Evolutionary conservation across 352 stramenopile genomes (phyloP), one percentile per base, ranked within the genome.

Genomic region (Paralagenidium karlingii): DNA sequence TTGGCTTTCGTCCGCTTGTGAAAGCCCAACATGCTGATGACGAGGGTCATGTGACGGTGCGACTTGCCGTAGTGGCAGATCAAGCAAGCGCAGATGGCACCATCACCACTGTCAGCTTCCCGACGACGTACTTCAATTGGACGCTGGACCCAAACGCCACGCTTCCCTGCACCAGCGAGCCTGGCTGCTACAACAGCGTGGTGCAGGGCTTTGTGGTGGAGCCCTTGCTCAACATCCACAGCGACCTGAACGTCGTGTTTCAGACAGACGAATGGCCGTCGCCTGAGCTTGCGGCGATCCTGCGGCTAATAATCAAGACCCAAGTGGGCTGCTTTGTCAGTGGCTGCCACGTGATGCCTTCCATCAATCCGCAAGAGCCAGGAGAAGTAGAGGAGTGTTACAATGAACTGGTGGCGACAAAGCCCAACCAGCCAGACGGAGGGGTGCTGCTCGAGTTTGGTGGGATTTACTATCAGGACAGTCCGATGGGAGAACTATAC

Each of bases 321-420:
- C 64, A 77, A 36, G 58, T 61, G 0, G 60, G 64, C 11, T 77
- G 64, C 36, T 45, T 58, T 18, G 58, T 68, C 37, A 74, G 60
- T 26, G 58, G 48, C 12, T 77, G 64, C 32, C 55, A 43, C 20
- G 32, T 55, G 22, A 44, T 77, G 34, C 51, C 51, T 10, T 34
- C 70, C 24, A 47, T 74, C 19, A n/a, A n/a, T n/a, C 46, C 55
- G 1, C 50, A 57, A 10, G n/a, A n/a, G n/a, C n/a, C n/a, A n/a
- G n/a, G n/a, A n/a, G n/a, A n/a, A n/a, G n/a, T n/a, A n/a, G 64
- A 74, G 37, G 53, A 68, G 16, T 77, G 64, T 24, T 77, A 62
- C 47, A 77, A 77, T 34, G 43, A 33, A 15, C 51, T 66, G 30
- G 41, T 55, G 37, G 38, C 47, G 24, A 66, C 62, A 26, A 16